Percentiles rank a stretch among this genome's conserved stretches.
Conservation (phyloP, 106 monocot species). For the Allium sativum region DNA sequence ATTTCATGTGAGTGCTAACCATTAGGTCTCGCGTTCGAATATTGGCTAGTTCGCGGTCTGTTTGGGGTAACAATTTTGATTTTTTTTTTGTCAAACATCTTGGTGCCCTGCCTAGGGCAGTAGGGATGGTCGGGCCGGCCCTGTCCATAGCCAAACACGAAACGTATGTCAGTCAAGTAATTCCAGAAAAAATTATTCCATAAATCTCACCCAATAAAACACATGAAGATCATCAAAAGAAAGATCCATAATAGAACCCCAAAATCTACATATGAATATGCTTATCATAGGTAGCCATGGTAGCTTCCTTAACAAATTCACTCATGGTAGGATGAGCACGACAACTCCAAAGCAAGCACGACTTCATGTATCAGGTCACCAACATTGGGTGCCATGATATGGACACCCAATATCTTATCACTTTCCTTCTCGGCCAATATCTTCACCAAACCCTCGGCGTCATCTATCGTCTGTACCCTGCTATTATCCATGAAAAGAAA, state of each 20-base stretch:
- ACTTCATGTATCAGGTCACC: conserved; percentile 84
- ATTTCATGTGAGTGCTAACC: no score
- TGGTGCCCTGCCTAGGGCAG: no score
- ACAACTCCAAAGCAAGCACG: conserved; percentile 65
- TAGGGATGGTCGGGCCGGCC: no score
- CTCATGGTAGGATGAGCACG: conserved; percentile 87
- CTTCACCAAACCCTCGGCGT: conserved; percentile 79
- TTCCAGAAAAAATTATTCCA: no score
- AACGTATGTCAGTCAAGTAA: no score
- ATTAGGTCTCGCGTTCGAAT: no score
- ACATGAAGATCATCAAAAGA: neutral
- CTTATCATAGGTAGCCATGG: conserved; percentile 80
- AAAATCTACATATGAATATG: conserved; percentile 67
- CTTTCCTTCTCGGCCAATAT: conserved; percentile 74
- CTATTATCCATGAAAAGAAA: conserved; percentile 81
- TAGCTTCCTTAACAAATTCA: conserved; percentile 81
- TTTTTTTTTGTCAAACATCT: no score
- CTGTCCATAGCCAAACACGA: no score
- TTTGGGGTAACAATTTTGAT: no score
- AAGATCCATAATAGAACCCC: neutral
- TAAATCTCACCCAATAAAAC: no score
- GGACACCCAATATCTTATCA: conserved; percentile 72
- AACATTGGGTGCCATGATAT: conserved; percentile 77
- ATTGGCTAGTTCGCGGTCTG: no score
- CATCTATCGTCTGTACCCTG: conserved; percentile 78